Conservation (phyloP, 345 rosid genomes). For the Hibiscus tridactylites region DNA sequence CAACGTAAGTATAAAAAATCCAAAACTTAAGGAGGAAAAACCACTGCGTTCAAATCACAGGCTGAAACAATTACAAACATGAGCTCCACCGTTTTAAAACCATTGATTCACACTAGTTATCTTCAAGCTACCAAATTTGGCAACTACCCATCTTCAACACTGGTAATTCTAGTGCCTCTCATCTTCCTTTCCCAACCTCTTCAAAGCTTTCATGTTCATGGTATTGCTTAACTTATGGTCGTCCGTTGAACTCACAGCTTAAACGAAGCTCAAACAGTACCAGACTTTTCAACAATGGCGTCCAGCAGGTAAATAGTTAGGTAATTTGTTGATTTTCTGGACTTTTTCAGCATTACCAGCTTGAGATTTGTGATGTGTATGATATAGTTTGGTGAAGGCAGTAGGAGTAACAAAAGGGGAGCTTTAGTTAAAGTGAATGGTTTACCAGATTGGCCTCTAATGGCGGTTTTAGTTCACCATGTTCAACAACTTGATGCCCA, state of each 20-base stretch:
- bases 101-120: constrained; percentile 19
- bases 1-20: not conserved
- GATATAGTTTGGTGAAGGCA: constrained; percentile 17
- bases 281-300: constrained; percentile 18
- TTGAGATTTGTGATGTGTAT: not conserved
- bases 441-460: constrained; percentile 63
- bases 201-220: not conserved
- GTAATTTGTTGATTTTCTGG: not conserved
- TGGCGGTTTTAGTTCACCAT: constrained; percentile 80
- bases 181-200: not conserved
- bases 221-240: not conserved
- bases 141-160: constrained; percentile 18
- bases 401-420: constrained; percentile 23
- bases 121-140: constrained; percentile 20
- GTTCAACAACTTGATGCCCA: constrained; percentile 68
- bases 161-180: constrained; percentile 18
- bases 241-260: constrained; percentile 21
- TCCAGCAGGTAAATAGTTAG: constrained; percentile 24
- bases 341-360: not conserved
- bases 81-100: constrained; percentile 37
- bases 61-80: constrained; percentile 45
- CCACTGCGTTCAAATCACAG: constrained; percentile 21
- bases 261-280: constrained; percentile 30
- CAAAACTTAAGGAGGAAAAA: not conserved
- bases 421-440: constrained; percentile 39